A percentile compares a stretch with the other conserved stretches of the same genome.
These are phyloP conservation scores for Pinus albicaulis DNA, from an alignment of 75 land plant species.

Conservation along the genomic window DNA sequence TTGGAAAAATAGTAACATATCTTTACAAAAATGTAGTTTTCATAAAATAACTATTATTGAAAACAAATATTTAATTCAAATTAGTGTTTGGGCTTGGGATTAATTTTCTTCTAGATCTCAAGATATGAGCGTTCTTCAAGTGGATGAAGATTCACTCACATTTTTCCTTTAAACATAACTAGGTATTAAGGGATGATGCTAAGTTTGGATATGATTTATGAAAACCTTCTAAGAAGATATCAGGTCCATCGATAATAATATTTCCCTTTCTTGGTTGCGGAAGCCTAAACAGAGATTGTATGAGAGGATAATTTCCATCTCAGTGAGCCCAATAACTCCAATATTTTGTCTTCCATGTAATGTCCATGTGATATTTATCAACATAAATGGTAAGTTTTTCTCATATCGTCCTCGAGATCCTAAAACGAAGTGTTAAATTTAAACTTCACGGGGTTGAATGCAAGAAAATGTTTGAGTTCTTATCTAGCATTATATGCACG, in stretches of 20 bases:
- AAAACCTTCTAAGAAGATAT: slow-evolving; percentile 70
- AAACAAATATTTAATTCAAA: not conserved
- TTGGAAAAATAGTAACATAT: no score
- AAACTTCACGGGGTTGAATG: no score
- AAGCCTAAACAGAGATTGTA: slow-evolving; percentile 85
- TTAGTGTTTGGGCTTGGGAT: not conserved
- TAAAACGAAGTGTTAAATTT: no score
- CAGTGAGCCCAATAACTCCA: slow-evolving; percentile 92
- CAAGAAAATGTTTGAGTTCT: no score
- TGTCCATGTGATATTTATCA: slow-evolving; percentile 73
- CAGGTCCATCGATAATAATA: slow-evolving; percentile 73
- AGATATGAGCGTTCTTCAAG: slow-evolving; percentile 51
- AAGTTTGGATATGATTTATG: slow-evolving; percentile 75
- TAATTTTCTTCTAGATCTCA: slow-evolving; percentile 71
- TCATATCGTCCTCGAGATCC: slow-evolving; percentile 68
- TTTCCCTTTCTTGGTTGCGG: slow-evolving; percentile 79
- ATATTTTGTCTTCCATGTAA: slow-evolving; percentile 78
- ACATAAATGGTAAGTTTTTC: slow-evolving; percentile 64
- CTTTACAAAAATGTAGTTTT: not conserved
- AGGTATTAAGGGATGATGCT: slow-evolving; percentile 96
- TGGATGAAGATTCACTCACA: slow-evolving; percentile 84
- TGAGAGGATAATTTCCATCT: slow-evolving; percentile 91
- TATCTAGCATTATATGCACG: no score
- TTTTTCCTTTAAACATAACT: slow-evolving; percentile 83
- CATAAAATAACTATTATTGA: not conserved